Percentiles rank a stretch among this genome's conserved stretches.
Conservation (phyloP, 2,329 filamentous ascomycete species). For the Metarhizium guizhouense region DNA sequence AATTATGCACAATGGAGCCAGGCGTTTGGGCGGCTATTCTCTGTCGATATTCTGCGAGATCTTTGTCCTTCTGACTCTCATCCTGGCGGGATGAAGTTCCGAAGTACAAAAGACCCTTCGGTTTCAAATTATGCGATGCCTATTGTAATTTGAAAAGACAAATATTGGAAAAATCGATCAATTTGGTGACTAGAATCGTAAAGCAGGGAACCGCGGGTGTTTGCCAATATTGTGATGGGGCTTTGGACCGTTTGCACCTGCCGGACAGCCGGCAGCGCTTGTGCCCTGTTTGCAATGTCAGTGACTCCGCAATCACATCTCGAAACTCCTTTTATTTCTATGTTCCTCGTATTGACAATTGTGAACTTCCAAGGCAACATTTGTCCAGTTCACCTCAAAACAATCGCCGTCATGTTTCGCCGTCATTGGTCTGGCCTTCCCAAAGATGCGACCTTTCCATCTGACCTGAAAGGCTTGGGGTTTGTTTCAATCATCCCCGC, state of each 20-base stretch:
- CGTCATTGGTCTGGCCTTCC: slow-evolving; percentile 60
- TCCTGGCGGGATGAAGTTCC: too few relatives aligned
- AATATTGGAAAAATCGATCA: too few relatives aligned
- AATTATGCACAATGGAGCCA: background rate
- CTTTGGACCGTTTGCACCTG: background rate
- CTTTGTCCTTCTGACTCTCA: background rate
- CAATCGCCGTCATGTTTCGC: slow-evolving; percentile 53
- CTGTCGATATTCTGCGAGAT: background rate
- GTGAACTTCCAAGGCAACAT: background rate
- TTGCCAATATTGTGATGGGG: background rate
- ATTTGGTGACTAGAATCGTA: too few relatives aligned
- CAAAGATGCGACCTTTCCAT: slow-evolving; percentile 57
- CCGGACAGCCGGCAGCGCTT: background rate
- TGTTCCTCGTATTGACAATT: background rate
- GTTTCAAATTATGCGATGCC: background rate
- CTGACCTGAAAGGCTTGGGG: slow-evolving; percentile 64
- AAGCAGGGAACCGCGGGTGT: background rate
- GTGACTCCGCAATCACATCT: too few relatives aligned
- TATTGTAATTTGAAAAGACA: background rate
- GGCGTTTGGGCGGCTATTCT: background rate
- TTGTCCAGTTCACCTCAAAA: background rate
- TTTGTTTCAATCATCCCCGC: slow-evolving; percentile 22
- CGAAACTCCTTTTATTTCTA: background rate
- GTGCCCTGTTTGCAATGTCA: background rate
- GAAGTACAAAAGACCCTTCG: too few relatives aligned